Conservation (phyloP, 176 grass and related monocot species). For the Pontederia paniculata region DNA sequence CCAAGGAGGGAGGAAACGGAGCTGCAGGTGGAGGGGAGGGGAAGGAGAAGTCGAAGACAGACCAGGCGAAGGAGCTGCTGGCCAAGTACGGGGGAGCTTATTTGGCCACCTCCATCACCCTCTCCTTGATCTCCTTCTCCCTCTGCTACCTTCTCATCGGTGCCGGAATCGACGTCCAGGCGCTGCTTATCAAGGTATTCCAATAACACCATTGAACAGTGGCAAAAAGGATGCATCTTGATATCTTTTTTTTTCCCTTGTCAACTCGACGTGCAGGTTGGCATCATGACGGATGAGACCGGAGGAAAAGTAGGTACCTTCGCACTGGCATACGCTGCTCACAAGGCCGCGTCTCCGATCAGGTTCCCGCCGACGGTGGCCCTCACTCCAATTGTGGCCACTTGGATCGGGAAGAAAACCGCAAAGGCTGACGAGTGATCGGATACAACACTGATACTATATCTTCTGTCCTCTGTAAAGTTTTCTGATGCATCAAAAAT, state of each 20-base stretch:
- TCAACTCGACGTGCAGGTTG: constrained; percentile 35
- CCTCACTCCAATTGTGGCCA: constrained; percentile 76
- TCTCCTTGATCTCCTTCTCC: constrained; percentile 85
- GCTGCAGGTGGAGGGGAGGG: constrained; percentile 4
- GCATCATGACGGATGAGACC: constrained; percentile 57
- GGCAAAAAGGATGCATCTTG: no score
- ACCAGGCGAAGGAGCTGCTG: constrained; percentile 87
- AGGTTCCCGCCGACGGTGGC: constrained; percentile 97
- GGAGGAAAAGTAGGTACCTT: constrained; percentile 86
- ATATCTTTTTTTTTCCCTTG: no score
- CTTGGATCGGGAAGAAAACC: constrained; percentile 74
- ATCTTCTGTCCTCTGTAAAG: no score
- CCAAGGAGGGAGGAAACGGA: constrained; percentile 34
- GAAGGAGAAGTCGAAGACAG: constrained; percentile 61
- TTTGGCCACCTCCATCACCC: constrained; percentile 81
- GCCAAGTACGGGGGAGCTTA: constrained; percentile 96
- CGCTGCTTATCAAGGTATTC: constrained; percentile 59
- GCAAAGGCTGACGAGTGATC: constrained; percentile 34
- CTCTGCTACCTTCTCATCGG: constrained; percentile 85
- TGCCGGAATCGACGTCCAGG: constrained; percentile 78
- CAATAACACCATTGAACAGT: no score
- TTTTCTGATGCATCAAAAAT: no score
- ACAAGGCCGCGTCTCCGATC: constrained; percentile 91
- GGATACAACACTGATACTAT: neutral
- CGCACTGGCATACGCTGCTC: constrained; percentile 77